Evolutionary conservation across 306 rosid species (phyloP).

Genomic region (Boehmeria nivea): DNA sequence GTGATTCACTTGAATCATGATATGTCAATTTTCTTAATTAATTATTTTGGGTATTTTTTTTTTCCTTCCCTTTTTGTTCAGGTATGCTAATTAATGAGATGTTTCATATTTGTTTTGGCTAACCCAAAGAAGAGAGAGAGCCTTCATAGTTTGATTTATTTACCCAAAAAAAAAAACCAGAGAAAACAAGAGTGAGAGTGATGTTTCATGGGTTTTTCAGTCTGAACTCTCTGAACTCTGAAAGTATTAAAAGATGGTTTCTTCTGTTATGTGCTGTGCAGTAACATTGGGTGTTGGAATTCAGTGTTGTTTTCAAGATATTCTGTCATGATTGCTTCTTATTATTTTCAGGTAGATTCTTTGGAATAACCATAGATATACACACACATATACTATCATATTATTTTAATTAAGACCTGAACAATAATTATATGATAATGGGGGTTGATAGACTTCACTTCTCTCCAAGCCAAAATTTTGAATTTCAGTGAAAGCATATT

Average conservation of each 20-base stretch:
- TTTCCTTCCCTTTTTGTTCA: neutral
- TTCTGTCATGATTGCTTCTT: constrained; percentile 32
- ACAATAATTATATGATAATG: constrained; percentile 22
- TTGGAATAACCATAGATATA: constrained; percentile 12
- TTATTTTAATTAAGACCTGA: neutral
- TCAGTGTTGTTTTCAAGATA: constrained; percentile 42
- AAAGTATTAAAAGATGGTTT: constrained; percentile 36
- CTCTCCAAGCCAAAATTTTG: constrained; percentile 25
- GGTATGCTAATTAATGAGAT: neutral
- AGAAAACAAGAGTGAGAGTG: constrained; percentile 31
- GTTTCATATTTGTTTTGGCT: neutral
- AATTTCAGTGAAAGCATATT: constrained; percentile 47
- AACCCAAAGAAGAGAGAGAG: too few relatives aligned
- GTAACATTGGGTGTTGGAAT: constrained; percentile 31
- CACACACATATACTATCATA: constrained; percentile 13
- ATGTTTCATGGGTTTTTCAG: constrained; percentile 57
- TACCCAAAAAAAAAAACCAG: neutral
- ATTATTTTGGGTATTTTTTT: neutral
- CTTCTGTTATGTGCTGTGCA: constrained; percentile 7
- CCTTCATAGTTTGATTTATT: too few relatives aligned
- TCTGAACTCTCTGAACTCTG: constrained; percentile 54
- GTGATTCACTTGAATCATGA: neutral
- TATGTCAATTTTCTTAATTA: neutral
- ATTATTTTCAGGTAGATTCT: constrained; percentile 47
- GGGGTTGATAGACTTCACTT: constrained; percentile 8